Conservation (phyloP, 192 early-diverging fungal species). For the Podila epicladia region DNA sequence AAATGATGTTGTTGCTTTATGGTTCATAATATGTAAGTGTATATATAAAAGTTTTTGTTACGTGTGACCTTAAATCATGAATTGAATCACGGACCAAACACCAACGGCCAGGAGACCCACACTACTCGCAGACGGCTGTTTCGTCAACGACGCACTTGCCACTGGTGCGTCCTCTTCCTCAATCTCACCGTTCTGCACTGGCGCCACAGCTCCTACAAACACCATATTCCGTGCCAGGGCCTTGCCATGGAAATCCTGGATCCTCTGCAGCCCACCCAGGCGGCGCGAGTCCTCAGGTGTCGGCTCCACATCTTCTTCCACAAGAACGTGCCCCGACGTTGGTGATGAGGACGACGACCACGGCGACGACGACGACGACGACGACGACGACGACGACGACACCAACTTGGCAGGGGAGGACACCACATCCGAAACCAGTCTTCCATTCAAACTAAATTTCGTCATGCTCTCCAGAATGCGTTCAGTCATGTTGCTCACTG, state of each 20-base stretch:
- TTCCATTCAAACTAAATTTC: slow-evolving; percentile 24
- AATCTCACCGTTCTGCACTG: no score
- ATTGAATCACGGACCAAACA: no score
- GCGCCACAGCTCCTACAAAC: slow-evolving; percentile 8
- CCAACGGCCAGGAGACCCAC: no score
- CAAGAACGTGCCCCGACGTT: neutral
- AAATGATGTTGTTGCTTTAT: neutral
- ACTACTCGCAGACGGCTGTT: no score
- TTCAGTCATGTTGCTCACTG: slow-evolving; percentile 17
- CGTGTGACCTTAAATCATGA: no score
- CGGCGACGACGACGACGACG: neutral
- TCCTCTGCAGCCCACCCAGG: neutral
- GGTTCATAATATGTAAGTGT: neutral
- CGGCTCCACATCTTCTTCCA: neutral
- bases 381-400: neutral
- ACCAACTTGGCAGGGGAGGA: neutral
- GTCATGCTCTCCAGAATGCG: slow-evolving; percentile 42
- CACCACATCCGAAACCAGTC: slow-evolving; percentile 8
- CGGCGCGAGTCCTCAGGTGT: neutral
- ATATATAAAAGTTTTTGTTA: no score
- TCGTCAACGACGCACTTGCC: no score
- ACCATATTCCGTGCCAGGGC: slow-evolving; percentile 28
- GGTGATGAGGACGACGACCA: neutral
- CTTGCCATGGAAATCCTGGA: slow-evolving; percentile 29
- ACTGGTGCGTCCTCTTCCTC: no score